Percentiles rank a stretch among this genome's conserved stretches.
Evolutionary conservation across 2,329 filamentous ascomycete genomes (phyloP).

Genomic region (Diaporthe eres): DNA sequence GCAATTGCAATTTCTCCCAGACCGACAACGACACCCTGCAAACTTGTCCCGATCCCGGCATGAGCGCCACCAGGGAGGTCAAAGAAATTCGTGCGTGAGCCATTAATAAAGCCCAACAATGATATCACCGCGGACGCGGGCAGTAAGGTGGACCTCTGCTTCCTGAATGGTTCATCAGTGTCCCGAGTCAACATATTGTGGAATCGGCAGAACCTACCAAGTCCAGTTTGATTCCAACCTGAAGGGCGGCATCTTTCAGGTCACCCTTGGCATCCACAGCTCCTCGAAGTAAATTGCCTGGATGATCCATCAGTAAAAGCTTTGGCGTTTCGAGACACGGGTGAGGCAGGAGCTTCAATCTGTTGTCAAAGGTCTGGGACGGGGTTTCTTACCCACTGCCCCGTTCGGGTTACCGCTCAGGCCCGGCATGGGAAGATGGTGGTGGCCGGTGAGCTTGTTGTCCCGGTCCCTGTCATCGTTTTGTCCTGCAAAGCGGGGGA

Average conservation of each 20-base stretch:
- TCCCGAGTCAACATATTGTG: not conserved
- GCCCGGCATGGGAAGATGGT: constrained; percentile 36
- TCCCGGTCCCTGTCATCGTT: constrained; percentile 31
- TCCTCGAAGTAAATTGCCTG: constrained; percentile 69
- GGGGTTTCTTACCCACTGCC: constrained; percentile 33
- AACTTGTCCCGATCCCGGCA: constrained; percentile 33
- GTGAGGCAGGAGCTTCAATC: too few relatives aligned
- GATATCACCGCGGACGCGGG: constrained; percentile 72
- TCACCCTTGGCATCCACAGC: constrained; percentile 70
- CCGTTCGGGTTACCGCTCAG: constrained; percentile 36
- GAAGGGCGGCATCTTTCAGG: constrained; percentile 69
- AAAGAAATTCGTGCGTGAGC: constrained; percentile 18
- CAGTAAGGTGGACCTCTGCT: constrained; percentile 73
- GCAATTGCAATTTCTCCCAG: constrained; percentile 35
- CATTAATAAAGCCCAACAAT: constrained; percentile 68
- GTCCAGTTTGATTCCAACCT: constrained; percentile 75
- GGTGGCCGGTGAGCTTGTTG: constrained; percentile 23
- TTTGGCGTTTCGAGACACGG: not conserved
- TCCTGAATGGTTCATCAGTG: constrained; percentile 51
- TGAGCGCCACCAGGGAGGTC: constrained; percentile 8
- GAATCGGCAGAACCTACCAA: constrained; percentile 47
- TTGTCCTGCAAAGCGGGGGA: constrained; percentile 23
- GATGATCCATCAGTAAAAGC: not conserved
- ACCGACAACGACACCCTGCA: constrained; percentile 29
- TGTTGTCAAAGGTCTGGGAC: not conserved